These are phyloP conservation scores for Fusarium heterosporum DNA, from an alignment of 2,329 filamentous ascomycete genomes.

Conservation along the genomic window DNA sequence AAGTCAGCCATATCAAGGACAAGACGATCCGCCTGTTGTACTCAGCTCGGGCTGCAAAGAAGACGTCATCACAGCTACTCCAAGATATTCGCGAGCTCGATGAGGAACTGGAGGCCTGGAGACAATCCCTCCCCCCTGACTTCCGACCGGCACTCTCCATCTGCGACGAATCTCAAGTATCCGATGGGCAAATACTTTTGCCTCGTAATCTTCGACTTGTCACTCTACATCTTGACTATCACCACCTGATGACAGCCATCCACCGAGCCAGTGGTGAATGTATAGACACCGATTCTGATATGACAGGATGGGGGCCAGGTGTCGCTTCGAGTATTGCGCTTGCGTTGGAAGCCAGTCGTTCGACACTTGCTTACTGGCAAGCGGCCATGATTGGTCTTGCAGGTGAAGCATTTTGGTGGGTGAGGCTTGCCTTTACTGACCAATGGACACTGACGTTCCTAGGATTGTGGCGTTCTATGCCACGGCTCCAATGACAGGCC, in stretches of 20 bases:
- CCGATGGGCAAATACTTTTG: conserved; percentile 42
- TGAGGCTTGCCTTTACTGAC: accelerated
- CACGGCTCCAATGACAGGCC: conserved; percentile 63
- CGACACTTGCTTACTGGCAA: conserved; percentile 62
- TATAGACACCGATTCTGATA: conserved; percentile 24
- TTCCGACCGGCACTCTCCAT: conserved; percentile 62
- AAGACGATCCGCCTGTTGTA: conserved; percentile 62
- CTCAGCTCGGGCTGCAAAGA: conserved; percentile 59
- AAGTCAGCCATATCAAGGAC: conserved; percentile 64
- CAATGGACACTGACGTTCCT: not conserved
- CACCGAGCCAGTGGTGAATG: conserved; percentile 67
- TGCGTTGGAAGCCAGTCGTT: conserved; percentile 66
- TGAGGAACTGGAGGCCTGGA: conserved; percentile 67
- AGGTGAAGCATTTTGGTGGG: conserved; percentile 63
- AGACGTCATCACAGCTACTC: conserved; percentile 66
- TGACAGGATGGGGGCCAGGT: conserved; percentile 54
- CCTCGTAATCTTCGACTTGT: conserved; percentile 61
- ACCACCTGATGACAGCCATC: conserved; percentile 66
- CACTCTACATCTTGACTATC: conserved; percentile 65
- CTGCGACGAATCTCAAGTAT: conserved; percentile 37
- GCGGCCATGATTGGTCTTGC: conserved; percentile 57
- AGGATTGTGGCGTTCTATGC: conserved; percentile 70
- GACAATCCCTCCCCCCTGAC: conserved; percentile 58
- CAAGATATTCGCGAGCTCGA: conserved; percentile 67
- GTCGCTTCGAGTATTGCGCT: conserved; percentile 65